Evolutionary conservation across 306 rosid species (phyloP), one percentile per base, ranked within the genome.

Genomic region (Quercus glauca): DNA sequence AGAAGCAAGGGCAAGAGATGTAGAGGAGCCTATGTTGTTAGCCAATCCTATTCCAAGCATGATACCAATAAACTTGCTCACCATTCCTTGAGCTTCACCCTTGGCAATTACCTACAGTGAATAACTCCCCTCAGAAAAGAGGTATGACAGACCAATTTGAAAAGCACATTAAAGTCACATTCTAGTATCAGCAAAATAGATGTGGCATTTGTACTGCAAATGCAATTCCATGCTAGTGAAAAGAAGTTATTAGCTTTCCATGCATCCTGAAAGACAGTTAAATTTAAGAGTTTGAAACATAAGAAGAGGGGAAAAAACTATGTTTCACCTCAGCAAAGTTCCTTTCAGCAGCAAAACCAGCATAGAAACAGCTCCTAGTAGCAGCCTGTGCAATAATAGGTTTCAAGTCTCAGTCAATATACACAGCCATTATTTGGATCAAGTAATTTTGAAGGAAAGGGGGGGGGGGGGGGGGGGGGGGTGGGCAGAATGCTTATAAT

Each of bases 71-170:
- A 88, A 94, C 89, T 94, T 90, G 92, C 99, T 94, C 69, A 89
- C 95, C 99, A 94, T 94, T 89, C 99, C 97, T 82, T 92, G 97
- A 76, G 96, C 99, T 86, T 94, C 99, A 75, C 99, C 99, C 81
- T 94, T 94, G 45, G 99, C 99, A 89, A 94, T 94, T 76, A 94
- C 97, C 98, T 94, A 81, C 76, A 84, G 9, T 78, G 71, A 28
- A 81, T 23, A 73, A 41, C 58, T 59, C 78, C n/a, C 68, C 79
- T 80, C 69, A 82, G 52, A 75, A 55, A 60, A 25, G n/a, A 55
- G 33, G 65, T 17, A 35, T 11, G 53, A 73, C 35, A 77, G 3
- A 20, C 28, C 17, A 37, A 41, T 18, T 53, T 19, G 21, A 35
- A 49, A 55, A 56, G 49, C 52, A 25, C 31, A 58, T 28, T n/a